Conservation (phyloP, 371 early-diverging fungal genomes). For the Aphelidium insulamus region DNA sequence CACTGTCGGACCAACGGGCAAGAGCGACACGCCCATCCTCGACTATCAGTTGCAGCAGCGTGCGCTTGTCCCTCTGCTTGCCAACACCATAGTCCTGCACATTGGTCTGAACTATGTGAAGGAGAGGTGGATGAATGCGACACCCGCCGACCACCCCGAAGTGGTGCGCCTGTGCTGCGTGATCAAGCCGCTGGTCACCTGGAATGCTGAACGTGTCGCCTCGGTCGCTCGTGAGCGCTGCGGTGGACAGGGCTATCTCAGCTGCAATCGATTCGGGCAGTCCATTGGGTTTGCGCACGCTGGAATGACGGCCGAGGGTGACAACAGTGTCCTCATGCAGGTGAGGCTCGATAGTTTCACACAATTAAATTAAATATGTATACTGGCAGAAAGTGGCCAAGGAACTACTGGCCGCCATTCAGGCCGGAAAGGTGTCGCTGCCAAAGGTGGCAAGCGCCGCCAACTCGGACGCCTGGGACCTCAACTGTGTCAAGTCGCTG, state of each 20-base stretch:
- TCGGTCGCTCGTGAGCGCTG: slow-evolving; percentile 39
- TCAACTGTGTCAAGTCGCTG: slow-evolving; percentile 12
- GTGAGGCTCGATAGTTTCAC: too few relatives aligned
- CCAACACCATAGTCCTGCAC: slow-evolving; percentile 30
- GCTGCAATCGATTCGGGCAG: slow-evolving; percentile 24
- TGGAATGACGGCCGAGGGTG: slow-evolving; percentile 57
- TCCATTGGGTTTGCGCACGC: slow-evolving; percentile 24
- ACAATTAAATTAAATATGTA: too few relatives aligned
- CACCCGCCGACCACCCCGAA: slow-evolving; percentile 20
- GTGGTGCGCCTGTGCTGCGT: slow-evolving; percentile 42
- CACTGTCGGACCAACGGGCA: slow-evolving; percentile 44
- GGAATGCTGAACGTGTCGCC: slow-evolving; percentile 38
- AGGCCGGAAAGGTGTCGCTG: slow-evolving; percentile 16
- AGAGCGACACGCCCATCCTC: slow-evolving; percentile 41
- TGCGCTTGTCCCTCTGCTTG: slow-evolving; percentile 37
- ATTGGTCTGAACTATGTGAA: slow-evolving; percentile 45
- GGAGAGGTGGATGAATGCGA: slow-evolving; percentile 24
- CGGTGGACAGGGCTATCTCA: slow-evolving; percentile 47
- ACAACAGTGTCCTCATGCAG: slow-evolving; percentile 42
- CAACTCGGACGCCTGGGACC: slow-evolving; percentile 13
- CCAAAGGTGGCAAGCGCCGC: slow-evolving; percentile 10
- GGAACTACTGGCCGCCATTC: slow-evolving; percentile 29
- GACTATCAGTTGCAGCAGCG: slow-evolving; percentile 47
- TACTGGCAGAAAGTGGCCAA: slow-evolving; percentile 49
- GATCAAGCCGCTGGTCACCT: slow-evolving; percentile 44